phyloP scores from a whole-genome alignment of 768 basidiomycete genomes.

The Tricholoma flavovirens region DNA sequence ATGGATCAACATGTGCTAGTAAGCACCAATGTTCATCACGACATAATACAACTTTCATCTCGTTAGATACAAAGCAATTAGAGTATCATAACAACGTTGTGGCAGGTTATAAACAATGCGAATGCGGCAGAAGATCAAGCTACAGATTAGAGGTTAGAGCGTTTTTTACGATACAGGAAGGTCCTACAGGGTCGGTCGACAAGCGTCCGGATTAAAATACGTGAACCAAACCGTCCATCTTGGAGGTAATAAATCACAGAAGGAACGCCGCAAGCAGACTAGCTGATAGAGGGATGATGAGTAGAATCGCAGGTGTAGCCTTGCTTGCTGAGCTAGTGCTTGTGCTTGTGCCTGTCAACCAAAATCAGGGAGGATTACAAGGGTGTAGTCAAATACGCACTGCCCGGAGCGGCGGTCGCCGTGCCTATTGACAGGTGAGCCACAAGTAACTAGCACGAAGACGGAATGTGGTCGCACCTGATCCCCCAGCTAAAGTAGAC shows the following conservation, averaged over 20 bases:
- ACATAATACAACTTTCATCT: too few relatives aligned
- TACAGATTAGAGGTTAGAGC: background rate
- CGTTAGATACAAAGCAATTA: too few relatives aligned
- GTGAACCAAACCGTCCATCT: background rate
- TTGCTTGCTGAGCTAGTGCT: background rate
- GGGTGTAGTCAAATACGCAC: background rate
- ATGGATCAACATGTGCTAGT: too few relatives aligned
- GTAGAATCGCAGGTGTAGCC: background rate
- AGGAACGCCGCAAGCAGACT: background rate
- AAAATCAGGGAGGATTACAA: background rate
- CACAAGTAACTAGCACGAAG: background rate
- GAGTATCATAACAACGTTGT: background rate
- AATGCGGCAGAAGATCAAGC: background rate
- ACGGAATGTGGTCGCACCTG: constrained; percentile 23
- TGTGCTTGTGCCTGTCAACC: background rate
- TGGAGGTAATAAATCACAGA: background rate
- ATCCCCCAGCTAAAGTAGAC: constrained; percentile 34
- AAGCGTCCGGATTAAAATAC: background rate
- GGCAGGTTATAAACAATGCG: background rate
- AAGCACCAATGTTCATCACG: too few relatives aligned
- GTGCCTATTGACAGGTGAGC: constrained; percentile 5
- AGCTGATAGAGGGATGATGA: background rate
- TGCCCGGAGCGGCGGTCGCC: constrained; percentile 2
- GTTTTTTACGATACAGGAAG: background rate
- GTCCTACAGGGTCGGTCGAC: background rate